These are phyloP conservation scores for Puccinia horiana DNA, from an alignment of 1,284 basidiomycete genomes.

Conservation along the genomic window DNA sequence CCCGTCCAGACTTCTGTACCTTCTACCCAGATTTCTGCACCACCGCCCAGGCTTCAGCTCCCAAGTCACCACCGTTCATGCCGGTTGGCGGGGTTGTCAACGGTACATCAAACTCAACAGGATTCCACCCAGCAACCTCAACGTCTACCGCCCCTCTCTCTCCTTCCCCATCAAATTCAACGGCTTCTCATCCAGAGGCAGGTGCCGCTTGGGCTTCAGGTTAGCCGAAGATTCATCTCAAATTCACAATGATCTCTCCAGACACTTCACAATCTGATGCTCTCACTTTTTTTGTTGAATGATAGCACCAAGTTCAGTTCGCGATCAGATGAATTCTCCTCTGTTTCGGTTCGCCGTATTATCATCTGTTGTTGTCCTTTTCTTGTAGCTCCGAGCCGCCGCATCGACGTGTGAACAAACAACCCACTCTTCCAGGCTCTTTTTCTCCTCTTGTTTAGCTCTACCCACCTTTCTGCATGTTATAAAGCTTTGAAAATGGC, in stretches of 20 bases:
- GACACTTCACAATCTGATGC: not conserved
- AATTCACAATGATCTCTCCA: not conserved
- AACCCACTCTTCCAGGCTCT: no score
- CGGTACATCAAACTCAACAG: not conserved
- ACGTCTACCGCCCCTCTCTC: not conserved
- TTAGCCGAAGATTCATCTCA: not conserved
- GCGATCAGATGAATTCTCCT: not conserved
- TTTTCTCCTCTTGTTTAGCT: no score
- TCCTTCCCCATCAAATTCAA: not conserved
- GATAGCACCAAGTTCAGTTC: not conserved
- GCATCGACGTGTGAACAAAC: not conserved
- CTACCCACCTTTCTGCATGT: no score
- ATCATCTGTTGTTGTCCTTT: not conserved
- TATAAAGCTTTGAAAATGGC: no score
- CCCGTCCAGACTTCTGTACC: not conserved
- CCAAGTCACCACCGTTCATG: not conserved
- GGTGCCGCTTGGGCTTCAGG: not conserved
- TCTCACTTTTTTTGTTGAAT: not conserved
- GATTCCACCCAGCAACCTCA: not conserved
- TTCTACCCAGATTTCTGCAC: not conserved
- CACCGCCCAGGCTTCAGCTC: not conserved
- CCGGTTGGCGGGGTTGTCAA: not conserved
- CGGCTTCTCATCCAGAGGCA: not conserved
- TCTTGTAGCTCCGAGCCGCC: not conserved
- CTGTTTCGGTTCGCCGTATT: not conserved